Evolutionary conservation across 2,329 filamentous ascomycete species (phyloP).

Genomic region (Fusarium protoensiforme): DNA sequence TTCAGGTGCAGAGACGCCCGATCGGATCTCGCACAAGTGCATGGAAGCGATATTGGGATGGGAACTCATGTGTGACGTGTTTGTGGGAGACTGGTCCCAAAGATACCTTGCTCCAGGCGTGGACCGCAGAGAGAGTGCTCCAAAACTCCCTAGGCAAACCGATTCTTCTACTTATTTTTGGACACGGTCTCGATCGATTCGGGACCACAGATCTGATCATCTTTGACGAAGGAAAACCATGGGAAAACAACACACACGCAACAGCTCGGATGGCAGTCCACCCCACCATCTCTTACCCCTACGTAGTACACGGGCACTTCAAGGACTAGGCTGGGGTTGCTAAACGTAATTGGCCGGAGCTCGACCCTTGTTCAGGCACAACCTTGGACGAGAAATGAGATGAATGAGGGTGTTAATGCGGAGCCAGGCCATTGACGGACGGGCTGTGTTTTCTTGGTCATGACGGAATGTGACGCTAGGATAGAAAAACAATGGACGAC

Average conservation of each 20-base stretch:
- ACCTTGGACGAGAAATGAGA: constrained; percentile 38
- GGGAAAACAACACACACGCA: not conserved
- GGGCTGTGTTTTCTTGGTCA: constrained; percentile 1
- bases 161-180: constrained; percentile 25
- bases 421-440: constrained; percentile 1
- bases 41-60: constrained; percentile 6
- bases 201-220: constrained; percentile 27
- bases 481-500: constrained; percentile 1
- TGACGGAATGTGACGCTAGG: constrained; percentile 28
- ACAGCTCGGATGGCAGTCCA: constrained; percentile 1
- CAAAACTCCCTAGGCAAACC: not conserved
- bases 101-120: not conserved
- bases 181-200: constrained; percentile 29
- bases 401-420: constrained; percentile 32
- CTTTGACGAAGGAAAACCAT: constrained; percentile 3
- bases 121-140: not conserved
- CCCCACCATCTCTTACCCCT: not conserved
- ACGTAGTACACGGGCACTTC: not conserved
- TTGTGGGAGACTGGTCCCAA: constrained; percentile 13
- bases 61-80: constrained; percentile 31
- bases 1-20: not conserved
- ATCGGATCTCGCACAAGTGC: constrained; percentile 4
- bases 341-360: constrained; percentile 30
- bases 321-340: constrained; percentile 8
- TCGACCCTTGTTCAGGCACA: constrained; percentile 21